Percentiles rank a stretch among this genome's conserved stretches.
phyloP scores from a whole-genome alignment of 805 yeast species.

The Allodekkera sacchari region DNA sequence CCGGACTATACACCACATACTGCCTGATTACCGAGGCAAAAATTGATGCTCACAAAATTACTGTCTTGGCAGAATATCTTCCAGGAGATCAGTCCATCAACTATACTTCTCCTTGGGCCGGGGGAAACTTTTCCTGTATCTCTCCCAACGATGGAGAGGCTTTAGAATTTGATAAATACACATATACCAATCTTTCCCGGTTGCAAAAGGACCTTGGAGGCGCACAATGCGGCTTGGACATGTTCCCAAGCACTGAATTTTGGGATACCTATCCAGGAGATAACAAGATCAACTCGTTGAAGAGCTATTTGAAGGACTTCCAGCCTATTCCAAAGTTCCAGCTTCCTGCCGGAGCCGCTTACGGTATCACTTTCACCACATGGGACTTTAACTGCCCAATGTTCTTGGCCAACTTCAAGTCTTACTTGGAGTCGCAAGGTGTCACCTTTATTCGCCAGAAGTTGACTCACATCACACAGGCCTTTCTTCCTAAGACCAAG shows the following conservation, averaged over 20 bases:
- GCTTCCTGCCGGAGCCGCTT: slow-evolving; percentile 44
- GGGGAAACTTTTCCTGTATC: slow-evolving; percentile 53
- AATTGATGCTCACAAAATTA: slow-evolving; percentile 33
- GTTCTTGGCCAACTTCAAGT: slow-evolving; percentile 40
- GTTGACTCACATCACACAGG: slow-evolving; percentile 49
- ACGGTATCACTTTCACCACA: slow-evolving; percentile 48
- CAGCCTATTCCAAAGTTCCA: slow-evolving; percentile 26
- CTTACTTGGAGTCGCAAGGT: slow-evolving; percentile 37
- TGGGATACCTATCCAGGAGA: slow-evolving; percentile 45
- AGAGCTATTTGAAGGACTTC: slow-evolving; percentile 42
- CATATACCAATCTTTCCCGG: slow-evolving; percentile 40
- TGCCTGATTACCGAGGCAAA: slow-evolving; percentile 36
- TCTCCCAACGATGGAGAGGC: slow-evolving; percentile 49
- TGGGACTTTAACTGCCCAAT: slow-evolving; percentile 71
- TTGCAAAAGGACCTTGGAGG: slow-evolving; percentile 44
- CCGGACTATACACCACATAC: slow-evolving; percentile 57
- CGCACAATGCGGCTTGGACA: slow-evolving; percentile 43
- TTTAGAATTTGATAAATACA: slow-evolving; percentile 44
- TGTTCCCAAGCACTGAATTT: slow-evolving; percentile 46
- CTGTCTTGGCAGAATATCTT: slow-evolving; percentile 53
- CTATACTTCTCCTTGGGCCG: slow-evolving; percentile 81
- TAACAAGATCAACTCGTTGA: slow-evolving; percentile 38
- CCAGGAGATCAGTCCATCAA: slow-evolving; percentile 75
- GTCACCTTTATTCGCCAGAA: slow-evolving; percentile 41
- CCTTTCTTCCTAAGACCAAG: slow-evolving; percentile 30